Evolutionary conservation across 139 green algal genomes (phyloP).

Genomic region (Nannochloris sp.): DNA sequence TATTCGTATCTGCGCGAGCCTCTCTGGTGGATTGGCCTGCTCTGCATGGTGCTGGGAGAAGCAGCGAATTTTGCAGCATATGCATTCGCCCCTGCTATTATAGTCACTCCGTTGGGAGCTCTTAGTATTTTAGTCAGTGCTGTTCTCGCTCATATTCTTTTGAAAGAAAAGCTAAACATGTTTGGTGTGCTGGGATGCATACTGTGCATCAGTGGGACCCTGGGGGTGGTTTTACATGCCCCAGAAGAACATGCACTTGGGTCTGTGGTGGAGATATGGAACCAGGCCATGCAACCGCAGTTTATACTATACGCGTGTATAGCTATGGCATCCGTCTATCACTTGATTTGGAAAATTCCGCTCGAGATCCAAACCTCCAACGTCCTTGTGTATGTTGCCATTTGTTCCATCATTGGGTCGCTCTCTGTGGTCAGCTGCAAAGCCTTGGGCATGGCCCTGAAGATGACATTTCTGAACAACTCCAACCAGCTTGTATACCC

Average conservation of each 20-base stretch:
- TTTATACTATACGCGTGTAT: slow-evolving; percentile 75
- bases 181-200: slow-evolving; percentile 88
- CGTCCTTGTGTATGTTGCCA: slow-evolving; percentile 89
- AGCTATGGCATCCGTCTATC: slow-evolving; percentile 42
- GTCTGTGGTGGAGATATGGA: slow-evolving; percentile 74
- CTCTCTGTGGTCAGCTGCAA: slow-evolving; percentile 95
- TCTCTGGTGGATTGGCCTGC: slow-evolving; percentile 91
- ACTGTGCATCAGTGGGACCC: slow-evolving; percentile 83
- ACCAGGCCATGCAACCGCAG: slow-evolving; percentile 75
- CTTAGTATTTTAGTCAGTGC: slow-evolving; percentile 88
- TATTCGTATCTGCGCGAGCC: slow-evolving; percentile 89
- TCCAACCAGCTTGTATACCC: slow-evolving; percentile 80
- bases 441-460: slow-evolving; percentile 90
- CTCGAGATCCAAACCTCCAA: slow-evolving; percentile 56
- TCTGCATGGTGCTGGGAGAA: slow-evolving; percentile 88
- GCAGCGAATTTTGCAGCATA: slow-evolving; percentile 95
- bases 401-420: slow-evolving; percentile 88
- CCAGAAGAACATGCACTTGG: slow-evolving; percentile 66
- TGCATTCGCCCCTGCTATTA: slow-evolving; percentile 89
- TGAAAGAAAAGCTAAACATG: slow-evolving; percentile 85
- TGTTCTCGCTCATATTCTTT: slow-evolving; percentile 80
- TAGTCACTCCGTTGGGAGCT: slow-evolving; percentile 87
- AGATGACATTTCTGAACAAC: slow-evolving; percentile 81
- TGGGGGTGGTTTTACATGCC: slow-evolving; percentile 88
- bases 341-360: slow-evolving; percentile 53